phyloP scores from a whole-genome alignment of 2,329 filamentous ascomycete genomes.

The Mycocentrospora acerina region DNA sequence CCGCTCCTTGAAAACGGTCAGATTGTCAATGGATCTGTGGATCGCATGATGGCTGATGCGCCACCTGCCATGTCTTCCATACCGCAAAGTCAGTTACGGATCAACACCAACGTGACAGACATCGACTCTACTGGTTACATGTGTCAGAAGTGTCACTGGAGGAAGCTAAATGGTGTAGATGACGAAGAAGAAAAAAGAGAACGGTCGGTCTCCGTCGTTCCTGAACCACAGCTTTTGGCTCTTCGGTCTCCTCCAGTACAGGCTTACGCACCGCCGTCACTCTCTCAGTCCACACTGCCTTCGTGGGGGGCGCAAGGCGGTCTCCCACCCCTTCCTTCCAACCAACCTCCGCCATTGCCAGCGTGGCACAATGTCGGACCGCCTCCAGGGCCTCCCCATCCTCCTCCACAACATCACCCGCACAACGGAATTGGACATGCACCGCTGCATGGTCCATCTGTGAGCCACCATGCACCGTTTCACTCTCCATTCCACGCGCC shows the following conservation, averaged over 20 bases:
- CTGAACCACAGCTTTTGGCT: conserved; percentile 38
- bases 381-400: conserved; percentile 24
- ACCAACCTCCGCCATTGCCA: conserved; percentile 32
- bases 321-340: conserved; percentile 15
- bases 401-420: conserved; percentile 26
- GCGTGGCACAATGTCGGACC: conserved; percentile 33
- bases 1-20: conserved; percentile 17
- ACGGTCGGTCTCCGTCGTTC: conserved; percentile 27
- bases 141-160: conserved; percentile 54
- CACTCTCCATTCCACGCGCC: conserved; percentile 37
- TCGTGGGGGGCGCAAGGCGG: conserved; percentile 25
- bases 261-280: conserved; percentile 21
- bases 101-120: conserved; percentile 25
- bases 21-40: conserved; percentile 21
- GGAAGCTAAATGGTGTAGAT: conserved; percentile 42
- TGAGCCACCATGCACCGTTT: conserved; percentile 32
- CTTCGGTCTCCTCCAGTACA: conserved; percentile 36
- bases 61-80: conserved; percentile 22
- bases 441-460: conserved; percentile 23
- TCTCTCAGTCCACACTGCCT: conserved; percentile 17
- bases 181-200: conserved; percentile 34
- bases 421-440: conserved; percentile 36
- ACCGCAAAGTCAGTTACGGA: conserved; percentile 14
- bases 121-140: conserved; percentile 30
- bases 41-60: conserved; percentile 35